A percentile compares a stretch with the other conserved stretches of the same genome.
phyloP scores from a whole-genome alignment of 1,284 basidiomycete genomes.

The Chalciporus piperatoides region DNA sequence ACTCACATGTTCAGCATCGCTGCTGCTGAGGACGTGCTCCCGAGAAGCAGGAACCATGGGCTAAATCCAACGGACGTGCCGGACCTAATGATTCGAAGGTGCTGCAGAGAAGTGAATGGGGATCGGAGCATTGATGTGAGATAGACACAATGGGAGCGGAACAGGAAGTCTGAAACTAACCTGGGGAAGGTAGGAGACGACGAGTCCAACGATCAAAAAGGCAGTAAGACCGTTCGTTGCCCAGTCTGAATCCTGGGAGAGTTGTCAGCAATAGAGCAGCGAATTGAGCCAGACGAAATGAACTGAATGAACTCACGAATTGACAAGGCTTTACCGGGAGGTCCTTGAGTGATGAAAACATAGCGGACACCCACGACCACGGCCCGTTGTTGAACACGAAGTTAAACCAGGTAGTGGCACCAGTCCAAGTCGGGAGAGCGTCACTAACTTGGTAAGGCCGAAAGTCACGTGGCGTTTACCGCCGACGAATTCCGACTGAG shows the following conservation, averaged over 20 bases:
- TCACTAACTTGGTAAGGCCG: too few relatives aligned
- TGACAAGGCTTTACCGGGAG: constrained; percentile 9
- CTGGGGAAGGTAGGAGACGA: constrained; percentile 89
- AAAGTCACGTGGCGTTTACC: neutral
- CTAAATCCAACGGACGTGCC: constrained; percentile 86
- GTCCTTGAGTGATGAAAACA: constrained; percentile 7
- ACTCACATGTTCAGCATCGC: constrained; percentile 79
- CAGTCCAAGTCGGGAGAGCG: too few relatives aligned
- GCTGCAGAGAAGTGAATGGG: constrained; percentile 39
- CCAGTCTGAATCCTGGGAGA: constrained; percentile 68
- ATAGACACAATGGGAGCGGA: neutral
- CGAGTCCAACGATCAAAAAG: constrained; percentile 73
- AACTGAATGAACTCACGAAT: constrained; percentile 15
- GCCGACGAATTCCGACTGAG: neutral
- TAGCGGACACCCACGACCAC: too few relatives aligned
- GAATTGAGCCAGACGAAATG: neutral
- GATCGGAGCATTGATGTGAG: too few relatives aligned
- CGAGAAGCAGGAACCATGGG: constrained; percentile 91
- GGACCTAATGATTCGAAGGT: constrained; percentile 69
- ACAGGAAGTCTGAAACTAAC: constrained; percentile 37
- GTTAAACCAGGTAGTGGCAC: too few relatives aligned
- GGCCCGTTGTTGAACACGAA: too few relatives aligned
- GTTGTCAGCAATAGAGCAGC: neutral
- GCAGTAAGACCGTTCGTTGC: constrained; percentile 71
- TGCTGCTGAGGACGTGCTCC: constrained; percentile 80